These are phyloP conservation scores for Spiraea crenata DNA, from an alignment of 331 rosid genomes.

Conservation along the genomic window DNA sequence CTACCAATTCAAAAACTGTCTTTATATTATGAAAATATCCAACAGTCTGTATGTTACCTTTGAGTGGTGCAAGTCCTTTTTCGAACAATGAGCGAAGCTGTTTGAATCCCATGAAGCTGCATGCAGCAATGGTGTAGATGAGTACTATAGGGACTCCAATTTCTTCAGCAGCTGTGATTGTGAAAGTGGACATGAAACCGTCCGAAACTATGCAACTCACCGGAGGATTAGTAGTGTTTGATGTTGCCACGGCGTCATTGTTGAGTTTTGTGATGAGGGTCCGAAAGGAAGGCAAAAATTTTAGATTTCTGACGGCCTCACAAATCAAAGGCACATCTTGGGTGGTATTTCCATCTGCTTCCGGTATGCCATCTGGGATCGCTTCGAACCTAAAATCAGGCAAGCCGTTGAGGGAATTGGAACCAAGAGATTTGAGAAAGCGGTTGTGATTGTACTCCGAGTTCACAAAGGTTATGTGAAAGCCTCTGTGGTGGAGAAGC, in stretches of 20 bases:
- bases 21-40: too few species aligned
- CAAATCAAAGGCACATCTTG: neutral
- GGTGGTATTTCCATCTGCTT: neutral
- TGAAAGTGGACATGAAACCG: conserved; percentile 4
- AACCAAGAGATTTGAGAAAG: conserved; percentile 4
- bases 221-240: neutral
- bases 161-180: conserved; percentile 17
- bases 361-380: conserved; percentile 25
- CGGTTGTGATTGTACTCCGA: conserved; percentile 29
- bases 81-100: conserved; percentile 1
- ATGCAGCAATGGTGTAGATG: conserved; percentile 18
- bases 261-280: conserved; percentile 12
- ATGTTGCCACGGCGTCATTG: neutral
- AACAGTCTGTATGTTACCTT: conserved; percentile 13
- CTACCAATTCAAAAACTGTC: too few species aligned
- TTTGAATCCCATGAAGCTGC: neutral
- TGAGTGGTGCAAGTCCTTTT: conserved; percentile 21
- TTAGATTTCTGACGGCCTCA: neutral
- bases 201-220: conserved; percentile 21
- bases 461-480: conserved; percentile 32
- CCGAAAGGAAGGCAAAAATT: conserved; percentile 2
- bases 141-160: conserved; percentile 9
- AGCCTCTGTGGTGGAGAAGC: conserved; percentile 32
- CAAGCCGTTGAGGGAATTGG: conserved; percentile 5
- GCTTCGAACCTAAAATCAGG: conserved; percentile 22